Evolutionary conservation across 208 protist genomes (phyloP), one percentile per base, ranked within the genome.

Genomic region (Porcisia deanei): DNA sequence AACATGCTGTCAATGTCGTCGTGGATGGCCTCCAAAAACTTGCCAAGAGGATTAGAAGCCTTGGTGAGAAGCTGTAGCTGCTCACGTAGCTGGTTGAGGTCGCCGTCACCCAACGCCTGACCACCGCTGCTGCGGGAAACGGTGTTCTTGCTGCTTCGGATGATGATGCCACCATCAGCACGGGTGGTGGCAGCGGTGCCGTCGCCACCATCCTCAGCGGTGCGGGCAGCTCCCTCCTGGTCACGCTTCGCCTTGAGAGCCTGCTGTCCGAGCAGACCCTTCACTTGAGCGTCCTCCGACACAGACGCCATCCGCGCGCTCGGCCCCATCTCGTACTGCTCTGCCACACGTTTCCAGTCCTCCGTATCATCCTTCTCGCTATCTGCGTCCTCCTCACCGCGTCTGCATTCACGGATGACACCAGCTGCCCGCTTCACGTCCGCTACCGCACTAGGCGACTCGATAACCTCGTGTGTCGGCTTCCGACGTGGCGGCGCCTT

Each of bases 1-100:
- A 82, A 79, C 93, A 97, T 97, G 69, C 88, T 96, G 52, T 97
- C 93, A 71, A 97, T 90, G 72, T 97, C 93, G 63, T 97, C 91
- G 81, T 96, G 88, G 39, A 95, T 96, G 2, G 88, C 81, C 76
- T 95, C 91, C 9, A 97, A 73, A 30, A 97, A 90, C 82, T 94
- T 94, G 16, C 93, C 93, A 20, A 97, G 78, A 2, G 93, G 93
- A 80, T 94, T 97, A 2, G 93, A 95, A 22, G 93, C 93, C 75
- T 97, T 97, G 45, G 91, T 97, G 25, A 97, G 84, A 45, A 96
- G 80, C 79, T 97, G 93, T 67, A 97, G 79, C 84, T 96, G 91
- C 81, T 96, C 91, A 5, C 93, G 88, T 43, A 97, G 88, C 66
- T 90, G 90, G 65, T 80, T 88, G 16, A 97, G 79, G 61, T 97